Evolutionary conservation across 2,329 filamentous ascomycete species (phyloP), one percentile per base, ranked within the genome.

Genomic region (Trichoderma sp.): DNA sequence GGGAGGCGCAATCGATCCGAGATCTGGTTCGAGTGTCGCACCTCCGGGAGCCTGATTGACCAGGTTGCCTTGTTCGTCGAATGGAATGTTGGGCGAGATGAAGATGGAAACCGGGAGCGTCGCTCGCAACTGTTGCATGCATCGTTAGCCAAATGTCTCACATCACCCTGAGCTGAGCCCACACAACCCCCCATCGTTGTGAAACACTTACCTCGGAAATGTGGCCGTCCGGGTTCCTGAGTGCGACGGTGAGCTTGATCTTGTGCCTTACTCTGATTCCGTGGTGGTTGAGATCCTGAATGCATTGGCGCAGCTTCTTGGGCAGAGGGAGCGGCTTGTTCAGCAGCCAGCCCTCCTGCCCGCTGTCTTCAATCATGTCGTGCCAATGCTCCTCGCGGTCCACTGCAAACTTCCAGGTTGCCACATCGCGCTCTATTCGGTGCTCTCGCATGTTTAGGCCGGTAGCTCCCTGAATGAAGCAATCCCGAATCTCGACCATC

Each of bases 161-260:
- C 36, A 18, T 43, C 43, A 18, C 30, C 53, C 57, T 32, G 53
- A 51, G 36, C 53, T 21, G 21, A 58, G 28, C 28, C 28, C 56
- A 28, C 24, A 32, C 65, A 26, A 5, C 34, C 24, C 34, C 36
- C 18, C 28, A 30, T 28, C 8, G 66, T 26, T 24, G 34, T 71
- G 39, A 21, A 63, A 12, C 30, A 21, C 85, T 79, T 85, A 92
- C 90, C 87, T 98, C 95, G 71, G 95, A 98, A 70, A 95, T 88
- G 79, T 98, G 96, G 0, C 95, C 95, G 79, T 99, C 96, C 0
- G 96, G 95, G 77, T 99, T 98, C 81, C 94, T 92, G 51, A 99
- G 88, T 61, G 95, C 93, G 73, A 98, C 91, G 64, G 93, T 94
- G 78, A 98, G 88, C 83, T 95, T 95, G 76, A 98, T 87, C 83